Base-by-base conservation (phyloP, 345 rosid genomes). In the Dovyalis caffra region DNA sequence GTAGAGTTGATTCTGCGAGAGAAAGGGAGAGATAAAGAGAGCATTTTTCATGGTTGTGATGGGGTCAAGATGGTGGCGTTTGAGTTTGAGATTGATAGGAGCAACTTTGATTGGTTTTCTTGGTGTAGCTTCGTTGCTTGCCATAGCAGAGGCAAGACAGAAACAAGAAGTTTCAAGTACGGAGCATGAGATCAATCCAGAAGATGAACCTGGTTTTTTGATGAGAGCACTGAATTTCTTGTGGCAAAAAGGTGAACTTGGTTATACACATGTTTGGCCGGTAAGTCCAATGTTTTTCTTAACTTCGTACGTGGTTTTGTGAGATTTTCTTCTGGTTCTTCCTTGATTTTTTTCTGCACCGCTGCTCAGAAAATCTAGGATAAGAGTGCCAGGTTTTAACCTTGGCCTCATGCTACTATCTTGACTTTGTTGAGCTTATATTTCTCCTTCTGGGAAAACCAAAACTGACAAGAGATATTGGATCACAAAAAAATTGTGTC, bases 211-310 rank as follows among this genome's bases (percentile, higher is more conserved):
- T 65, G 66, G 15, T 6, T 28, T 62, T 57, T 10, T 38, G 26
- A 16, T 5, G 60, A 49, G 21, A 45, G 34, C 73, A 20, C 15
- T 70, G 23, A 66, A 75, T 37, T 82, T 79, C 74, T 62, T 85
- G 16, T 79, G 79, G 83, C 75, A 61, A 40, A 76, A 72, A 68
- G 80, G 78, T 28, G 32, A 20, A 77, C 15, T 74, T 60, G 85
- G 87, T 35, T 85, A 85, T 28, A 77, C 73, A 10, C 85, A 72
- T 69, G 79, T 77, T 65, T 82, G 85, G 87, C 87, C 87, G 73
- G 87, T 82, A 79, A 74, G 68, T 47, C 33, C 31, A 8, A n/a
- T 66, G n/a, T 28, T 43, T n/a, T 26, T 16, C 28, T 21, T 34
- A 4, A 14, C 23, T 15, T 20, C 43, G 10, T 28, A 18, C 32